These are phyloP conservation scores for Chalciporus chontae DNA, from an alignment of 768 basidiomycete species.

Conservation along the genomic window DNA sequence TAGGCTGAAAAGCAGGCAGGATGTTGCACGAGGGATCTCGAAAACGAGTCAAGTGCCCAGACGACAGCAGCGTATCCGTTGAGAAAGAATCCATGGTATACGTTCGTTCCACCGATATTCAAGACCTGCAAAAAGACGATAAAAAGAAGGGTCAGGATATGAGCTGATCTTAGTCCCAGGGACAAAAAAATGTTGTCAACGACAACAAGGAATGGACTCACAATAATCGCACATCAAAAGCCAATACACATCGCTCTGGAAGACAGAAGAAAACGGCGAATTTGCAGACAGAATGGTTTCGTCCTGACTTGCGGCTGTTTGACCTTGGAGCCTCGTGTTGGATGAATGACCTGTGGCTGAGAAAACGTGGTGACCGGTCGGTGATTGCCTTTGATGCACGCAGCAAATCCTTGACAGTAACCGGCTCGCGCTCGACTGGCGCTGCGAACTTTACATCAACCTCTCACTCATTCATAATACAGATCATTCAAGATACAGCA, in stretches of 20 bases:
- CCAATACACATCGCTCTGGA: constrained; percentile 20
- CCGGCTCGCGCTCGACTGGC: constrained; percentile 18
- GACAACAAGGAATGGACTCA: constrained; percentile 5
- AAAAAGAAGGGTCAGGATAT: neutral
- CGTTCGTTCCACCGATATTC: constrained; percentile 30
- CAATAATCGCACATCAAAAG: constrained; percentile 24
- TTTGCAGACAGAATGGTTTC: constrained; percentile 8
- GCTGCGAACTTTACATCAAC: constrained; percentile 10
- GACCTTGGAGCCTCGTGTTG: constrained; percentile 30
- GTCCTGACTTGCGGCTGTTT: constrained; percentile 7
- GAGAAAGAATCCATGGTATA: constrained; percentile 32
- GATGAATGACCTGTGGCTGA: constrained; percentile 26
- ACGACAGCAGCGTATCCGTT: constrained; percentile 27
- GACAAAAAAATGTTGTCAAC: neutral
- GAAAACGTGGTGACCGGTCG: constrained; percentile 31
- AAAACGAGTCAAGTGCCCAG: constrained; percentile 8
- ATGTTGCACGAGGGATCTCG: constrained; percentile 8
- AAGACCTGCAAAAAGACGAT: constrained; percentile 24
- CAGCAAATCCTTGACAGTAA: neutral
- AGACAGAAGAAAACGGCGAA: constrained; percentile 8
- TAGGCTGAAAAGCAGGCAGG: constrained; percentile 10
- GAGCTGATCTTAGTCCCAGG: neutral
- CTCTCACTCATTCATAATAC: neutral
- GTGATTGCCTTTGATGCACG: constrained; percentile 23
- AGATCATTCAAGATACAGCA: neutral